These are phyloP conservation scores for Daldinia sp. DNA, from an alignment of 2,329 filamentous ascomycete species.

Conservation along the genomic window DNA sequence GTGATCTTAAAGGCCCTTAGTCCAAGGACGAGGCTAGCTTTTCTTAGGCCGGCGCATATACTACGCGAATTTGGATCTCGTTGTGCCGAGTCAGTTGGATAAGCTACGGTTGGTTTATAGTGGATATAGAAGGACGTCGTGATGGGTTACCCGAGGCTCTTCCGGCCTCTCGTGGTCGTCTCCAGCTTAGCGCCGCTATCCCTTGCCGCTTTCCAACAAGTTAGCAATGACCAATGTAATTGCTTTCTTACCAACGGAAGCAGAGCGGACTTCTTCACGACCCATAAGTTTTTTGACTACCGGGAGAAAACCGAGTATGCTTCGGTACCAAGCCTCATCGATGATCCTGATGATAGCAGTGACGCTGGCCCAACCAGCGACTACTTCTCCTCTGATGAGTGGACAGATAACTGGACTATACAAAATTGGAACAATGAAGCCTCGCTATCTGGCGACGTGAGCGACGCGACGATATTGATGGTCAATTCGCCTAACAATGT, in stretches of 20 bases:
- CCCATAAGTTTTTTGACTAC: constrained; percentile 65
- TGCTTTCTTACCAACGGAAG: constrained; percentile 64
- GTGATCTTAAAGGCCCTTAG: constrained; percentile 16
- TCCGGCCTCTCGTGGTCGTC: constrained; percentile 35
- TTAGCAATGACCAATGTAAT: constrained; percentile 53
- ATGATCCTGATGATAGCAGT: constrained; percentile 48
- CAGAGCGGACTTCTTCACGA: constrained; percentile 57
- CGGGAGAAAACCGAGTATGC: constrained; percentile 57
- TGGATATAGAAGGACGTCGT: constrained; percentile 16
- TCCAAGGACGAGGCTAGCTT: constrained; percentile 17
- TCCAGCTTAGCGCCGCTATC: constrained; percentile 32
- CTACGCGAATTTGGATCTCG: constrained; percentile 6
- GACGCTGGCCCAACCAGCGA: constrained; percentile 48
- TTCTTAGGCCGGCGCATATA: constrained; percentile 10
- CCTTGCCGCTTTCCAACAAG: constrained; percentile 42
- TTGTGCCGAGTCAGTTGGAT: constrained; percentile 6
- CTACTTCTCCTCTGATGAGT: constrained; percentile 51
- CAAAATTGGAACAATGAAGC: constrained; percentile 55
- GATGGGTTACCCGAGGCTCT: constrained; percentile 25
- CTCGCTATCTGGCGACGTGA: constrained; percentile 32
- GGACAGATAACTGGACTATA: constrained; percentile 51
- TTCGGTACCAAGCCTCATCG: constrained; percentile 48
- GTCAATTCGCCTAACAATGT: constrained; percentile 57
- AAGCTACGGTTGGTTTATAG: constrained; percentile 3
- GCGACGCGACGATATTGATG: constrained; percentile 53